Percentiles rank a stretch among this genome's conserved stretches.
Evolutionary conservation across 169 alveolate species (phyloP).

Genomic region (Plasmodium malariae): DNA sequence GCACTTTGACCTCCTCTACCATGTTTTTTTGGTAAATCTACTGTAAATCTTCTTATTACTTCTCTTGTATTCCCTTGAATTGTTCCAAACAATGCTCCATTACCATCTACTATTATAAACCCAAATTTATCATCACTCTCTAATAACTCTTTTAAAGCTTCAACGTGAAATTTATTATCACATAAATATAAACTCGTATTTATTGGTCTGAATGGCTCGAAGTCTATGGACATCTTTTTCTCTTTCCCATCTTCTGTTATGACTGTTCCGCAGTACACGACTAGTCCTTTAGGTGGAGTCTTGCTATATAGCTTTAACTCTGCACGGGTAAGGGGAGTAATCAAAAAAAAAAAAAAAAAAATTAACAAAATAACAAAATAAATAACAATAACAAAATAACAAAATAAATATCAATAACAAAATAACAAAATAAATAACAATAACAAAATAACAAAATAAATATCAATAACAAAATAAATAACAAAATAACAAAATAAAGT

Average conservation of each 20-base stretch:
- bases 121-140: constrained; percentile 98
- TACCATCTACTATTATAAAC: constrained; percentile 98
- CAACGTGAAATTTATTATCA: constrained; percentile 97
- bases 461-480: no score
- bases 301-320: constrained; percentile 94
- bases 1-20: constrained; percentile 99
- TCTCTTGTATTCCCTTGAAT: constrained; percentile 96
- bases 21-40: constrained; percentile 98
- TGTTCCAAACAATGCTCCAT: constrained; percentile 97
- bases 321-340: constrained; percentile 55
- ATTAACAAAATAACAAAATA: not conserved
- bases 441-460: no score
- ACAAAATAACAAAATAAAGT: not conserved
- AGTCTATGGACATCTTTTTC: constrained; percentile 95
- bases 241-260: constrained; percentile 97
- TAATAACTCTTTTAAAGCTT: constrained; percentile 89
- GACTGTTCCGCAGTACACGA: constrained; percentile 97
- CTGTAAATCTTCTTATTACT: constrained; percentile 94
- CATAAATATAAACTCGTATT: constrained; percentile 97
- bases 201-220: constrained; percentile 99
- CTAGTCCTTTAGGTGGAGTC: constrained; percentile 99
- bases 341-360: not conserved
- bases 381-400: no score
- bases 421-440: no score
- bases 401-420: no score